phyloP scores from a whole-genome alignment of 2,329 filamentous ascomycete species.

The Trichoderma simmonsii region DNA sequence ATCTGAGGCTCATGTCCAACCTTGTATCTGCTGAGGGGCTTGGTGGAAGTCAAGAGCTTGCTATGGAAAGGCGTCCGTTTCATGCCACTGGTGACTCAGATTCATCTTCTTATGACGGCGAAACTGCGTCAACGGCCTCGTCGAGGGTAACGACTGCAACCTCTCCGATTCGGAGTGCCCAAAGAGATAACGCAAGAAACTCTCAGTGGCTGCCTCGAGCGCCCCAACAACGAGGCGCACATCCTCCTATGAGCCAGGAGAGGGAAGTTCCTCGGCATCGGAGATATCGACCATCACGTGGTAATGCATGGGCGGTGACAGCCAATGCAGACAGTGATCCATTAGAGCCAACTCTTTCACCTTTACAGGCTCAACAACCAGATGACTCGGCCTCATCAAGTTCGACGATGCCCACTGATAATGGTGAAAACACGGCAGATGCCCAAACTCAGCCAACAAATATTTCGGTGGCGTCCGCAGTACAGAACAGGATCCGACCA shows the following conservation, averaged over 20 bases:
- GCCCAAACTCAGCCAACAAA: neutral
- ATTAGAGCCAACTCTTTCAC: neutral
- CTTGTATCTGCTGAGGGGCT: constrained; percentile 21
- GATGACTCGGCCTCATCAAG: neutral
- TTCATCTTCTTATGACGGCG: neutral
- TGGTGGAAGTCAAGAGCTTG: constrained; percentile 16
- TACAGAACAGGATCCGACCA: constrained; percentile 9
- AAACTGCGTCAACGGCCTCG: neutral
- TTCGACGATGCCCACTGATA: neutral
- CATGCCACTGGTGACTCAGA: constrained; percentile 20
- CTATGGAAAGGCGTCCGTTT: constrained; percentile 28
- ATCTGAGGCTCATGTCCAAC: constrained; percentile 21
- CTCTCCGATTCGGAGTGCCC: constrained; percentile 10
- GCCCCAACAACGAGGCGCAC: neutral
- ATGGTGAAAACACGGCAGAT: neutral
- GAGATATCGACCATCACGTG: neutral
- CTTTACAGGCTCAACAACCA: neutral
- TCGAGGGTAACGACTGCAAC: neutral
- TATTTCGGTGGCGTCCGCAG: neutral
- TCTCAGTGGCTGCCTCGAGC: constrained; percentile 3
- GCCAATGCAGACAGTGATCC: neutral
- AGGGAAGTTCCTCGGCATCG: neutral
- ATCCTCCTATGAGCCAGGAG: neutral
- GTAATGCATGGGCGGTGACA: neutral
- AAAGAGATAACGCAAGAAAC: neutral